Evolutionary conservation across 331 rosid species (phyloP).

Genomic region (Cydonia oblonga): DNA sequence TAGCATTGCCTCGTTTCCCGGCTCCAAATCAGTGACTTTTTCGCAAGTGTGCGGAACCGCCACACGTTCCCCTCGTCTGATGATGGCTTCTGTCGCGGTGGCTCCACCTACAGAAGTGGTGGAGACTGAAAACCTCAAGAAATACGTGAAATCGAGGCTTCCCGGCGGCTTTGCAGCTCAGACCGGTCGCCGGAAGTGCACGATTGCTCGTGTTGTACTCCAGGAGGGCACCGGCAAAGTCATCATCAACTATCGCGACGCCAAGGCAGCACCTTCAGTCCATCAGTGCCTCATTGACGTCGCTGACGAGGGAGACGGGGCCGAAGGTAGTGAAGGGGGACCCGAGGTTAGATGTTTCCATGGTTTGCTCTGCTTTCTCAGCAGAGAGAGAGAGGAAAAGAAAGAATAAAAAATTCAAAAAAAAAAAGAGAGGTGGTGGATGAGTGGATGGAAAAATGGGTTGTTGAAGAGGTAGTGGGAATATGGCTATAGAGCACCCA

Average conservation of each 20-base stretch:
- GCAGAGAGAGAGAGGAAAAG: too few species aligned
- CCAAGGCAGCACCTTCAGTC: too few species aligned
- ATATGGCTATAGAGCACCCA: too few species aligned
- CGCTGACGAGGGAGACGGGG: too few species aligned
- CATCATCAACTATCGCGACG: slow-evolving; percentile 69
- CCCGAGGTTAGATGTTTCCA: too few species aligned
- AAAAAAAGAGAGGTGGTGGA: too few species aligned
- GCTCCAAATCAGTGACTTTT: slow-evolving; percentile 27
- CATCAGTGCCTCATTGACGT: too few species aligned
- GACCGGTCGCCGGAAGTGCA: slow-evolving; percentile 81
- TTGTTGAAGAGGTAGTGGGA: too few species aligned
- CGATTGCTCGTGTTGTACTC: slow-evolving; percentile 83
- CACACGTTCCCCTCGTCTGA: not conserved
- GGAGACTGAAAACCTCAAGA: slow-evolving; percentile 54
- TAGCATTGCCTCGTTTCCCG: slow-evolving; percentile 19
- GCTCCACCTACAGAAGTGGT: slow-evolving; percentile 27
- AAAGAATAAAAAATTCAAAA: too few species aligned
- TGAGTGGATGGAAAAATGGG: too few species aligned
- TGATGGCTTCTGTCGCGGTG: slow-evolving; percentile 40
- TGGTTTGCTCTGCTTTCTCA: too few species aligned
- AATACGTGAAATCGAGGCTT: slow-evolving; percentile 67
- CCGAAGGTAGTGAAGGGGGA: too few species aligned
- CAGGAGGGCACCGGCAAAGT: slow-evolving; percentile 85
- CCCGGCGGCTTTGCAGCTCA: slow-evolving; percentile 97
- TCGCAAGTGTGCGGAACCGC: slow-evolving; percentile 16